Evolutionary conservation across 2,329 filamentous ascomycete genomes (phyloP).

Genomic region (Geosmithia morbida): DNA sequence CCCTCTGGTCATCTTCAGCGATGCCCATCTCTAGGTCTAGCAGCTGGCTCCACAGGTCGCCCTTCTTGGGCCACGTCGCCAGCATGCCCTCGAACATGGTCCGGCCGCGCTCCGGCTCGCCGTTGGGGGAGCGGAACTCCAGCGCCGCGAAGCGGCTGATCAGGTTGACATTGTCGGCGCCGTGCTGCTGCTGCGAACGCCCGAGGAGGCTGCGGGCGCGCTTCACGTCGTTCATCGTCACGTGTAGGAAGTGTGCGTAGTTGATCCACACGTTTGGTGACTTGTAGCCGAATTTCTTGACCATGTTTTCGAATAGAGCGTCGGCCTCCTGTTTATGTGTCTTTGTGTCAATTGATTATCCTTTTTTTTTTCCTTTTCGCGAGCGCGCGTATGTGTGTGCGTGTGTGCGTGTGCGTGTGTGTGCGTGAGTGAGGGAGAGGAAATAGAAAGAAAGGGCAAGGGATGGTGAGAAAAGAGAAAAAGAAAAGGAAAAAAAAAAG

Average conservation of each 20-base stretch:
- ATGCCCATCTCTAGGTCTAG: constrained; percentile 67
- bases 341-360: constrained; percentile 11
- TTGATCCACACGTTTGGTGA: constrained; percentile 79
- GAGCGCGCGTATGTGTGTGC: too few species aligned
- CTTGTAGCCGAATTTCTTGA: constrained; percentile 78
- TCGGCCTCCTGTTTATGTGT: constrained; percentile 63
- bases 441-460: neutral
- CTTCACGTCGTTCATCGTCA: constrained; percentile 53
- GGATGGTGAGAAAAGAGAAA: neutral
- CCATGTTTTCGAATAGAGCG: constrained; percentile 67
- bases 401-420: neutral
- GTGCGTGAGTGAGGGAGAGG: too few species aligned
- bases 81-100: constrained; percentile 89
- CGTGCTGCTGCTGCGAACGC: constrained; percentile 74
- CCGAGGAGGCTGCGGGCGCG: constrained; percentile 64
- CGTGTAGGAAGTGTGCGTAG: constrained; percentile 86
- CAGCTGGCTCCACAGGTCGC: constrained; percentile 87
- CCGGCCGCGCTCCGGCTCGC: constrained; percentile 78
- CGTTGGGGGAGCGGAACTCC: constrained; percentile 73
- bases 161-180: constrained; percentile 46
- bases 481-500: too few species aligned
- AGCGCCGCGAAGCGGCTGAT: constrained; percentile 82
- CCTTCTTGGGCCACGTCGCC: constrained; percentile 71
- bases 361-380: too few species aligned
- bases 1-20: constrained; percentile 30